Evolutionary conservation across 106 monocot genomes (phyloP), one percentile per base, ranked within the genome.

Genomic region (Allium cepa): DNA sequence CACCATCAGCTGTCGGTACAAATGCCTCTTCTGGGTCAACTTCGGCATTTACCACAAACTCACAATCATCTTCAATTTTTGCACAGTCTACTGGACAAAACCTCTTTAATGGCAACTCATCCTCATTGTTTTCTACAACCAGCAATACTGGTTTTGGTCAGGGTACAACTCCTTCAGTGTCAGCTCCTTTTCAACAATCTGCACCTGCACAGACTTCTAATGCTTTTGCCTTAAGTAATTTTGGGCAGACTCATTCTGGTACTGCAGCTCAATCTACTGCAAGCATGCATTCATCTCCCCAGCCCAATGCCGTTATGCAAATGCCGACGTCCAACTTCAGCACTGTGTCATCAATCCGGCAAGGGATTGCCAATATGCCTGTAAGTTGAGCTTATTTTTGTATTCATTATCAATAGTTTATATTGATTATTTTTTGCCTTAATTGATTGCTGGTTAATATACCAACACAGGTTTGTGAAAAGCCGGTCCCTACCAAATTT

Each of bases 141-240:
- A 36, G 5, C 36, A 36, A 36, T 36, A 36, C 36, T 36, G 36
- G 36, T 5, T 36, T 36, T 36, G 36, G 36, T 36, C 36, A 36
- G 36, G 36, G 1, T 5, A 36, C 36, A 1, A 36, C 36, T 36
- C 36, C 36, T 36, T 36, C 36, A 62, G 26, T 71, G 17, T 72
- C 5, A 26, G 47, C 51, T 62, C 52, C 36, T 36, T 92, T 87
- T 73, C 90, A 73, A 62, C 62, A 55, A 8, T 58, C 83, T 75
- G 53, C 72, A 17, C 75, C 77, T 62, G 16, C 57, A 55, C 84
- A 70, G 36, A 36, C 36, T 36, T 36, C 36, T 36, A 36, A 36
- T 36, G 61, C 50, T 18, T 82, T 84, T 83, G 75, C 86, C 55
- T 90, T 90, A 76, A 69, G 78, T 18, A 88, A 83, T 61, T 83